These are phyloP conservation scores for Saprolegnia diclina DNA, from an alignment of 352 stramenopile species.

Conservation along the genomic window DNA sequence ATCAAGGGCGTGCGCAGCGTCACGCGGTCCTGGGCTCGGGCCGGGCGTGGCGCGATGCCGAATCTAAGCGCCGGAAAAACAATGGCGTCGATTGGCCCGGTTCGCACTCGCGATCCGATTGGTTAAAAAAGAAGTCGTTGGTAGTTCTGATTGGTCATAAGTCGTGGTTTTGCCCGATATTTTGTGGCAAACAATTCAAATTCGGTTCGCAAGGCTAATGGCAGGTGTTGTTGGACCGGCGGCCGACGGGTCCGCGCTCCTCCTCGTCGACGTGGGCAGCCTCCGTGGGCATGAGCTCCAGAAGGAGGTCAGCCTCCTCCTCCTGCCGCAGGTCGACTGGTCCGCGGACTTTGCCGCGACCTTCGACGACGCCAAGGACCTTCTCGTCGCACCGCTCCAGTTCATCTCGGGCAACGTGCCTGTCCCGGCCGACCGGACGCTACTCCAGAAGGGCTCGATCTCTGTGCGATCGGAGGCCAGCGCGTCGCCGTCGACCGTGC, in stretches of 20 bases:
- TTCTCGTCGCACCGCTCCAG: constrained; percentile 15
- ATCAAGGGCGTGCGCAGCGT: too few species aligned
- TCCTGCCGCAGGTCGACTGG: constrained; percentile 21
- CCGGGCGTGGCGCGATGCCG: neutral
- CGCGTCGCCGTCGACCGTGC: constrained; percentile 33
- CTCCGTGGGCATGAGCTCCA: constrained; percentile 20
- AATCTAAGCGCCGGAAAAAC: neutral
- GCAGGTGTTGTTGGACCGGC: constrained; percentile 10
- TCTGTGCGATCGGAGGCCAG: constrained; percentile 11
- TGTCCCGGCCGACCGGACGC: constrained; percentile 9
- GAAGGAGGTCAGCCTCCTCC: constrained; percentile 12
- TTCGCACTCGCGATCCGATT: neutral
- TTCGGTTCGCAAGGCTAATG: constrained; percentile 11
- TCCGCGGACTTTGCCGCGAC: constrained; percentile 6
- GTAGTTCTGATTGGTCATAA: constrained; percentile 5
- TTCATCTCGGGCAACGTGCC: constrained; percentile 2
- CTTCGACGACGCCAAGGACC: constrained; percentile 1
- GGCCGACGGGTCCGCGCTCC: constrained; percentile 2
- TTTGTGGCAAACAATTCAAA: constrained; percentile 28
- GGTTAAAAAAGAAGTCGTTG: neutral
- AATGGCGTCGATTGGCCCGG: neutral
- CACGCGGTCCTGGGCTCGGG: too few species aligned
- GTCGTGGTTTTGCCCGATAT: constrained; percentile 5
- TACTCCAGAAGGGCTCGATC: constrained; percentile 17
- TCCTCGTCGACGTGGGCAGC: constrained; percentile 20